These are phyloP conservation scores for Parastagonospora avenae DNA, from an alignment of 2,329 filamentous ascomycete genomes.

Conservation along the genomic window DNA sequence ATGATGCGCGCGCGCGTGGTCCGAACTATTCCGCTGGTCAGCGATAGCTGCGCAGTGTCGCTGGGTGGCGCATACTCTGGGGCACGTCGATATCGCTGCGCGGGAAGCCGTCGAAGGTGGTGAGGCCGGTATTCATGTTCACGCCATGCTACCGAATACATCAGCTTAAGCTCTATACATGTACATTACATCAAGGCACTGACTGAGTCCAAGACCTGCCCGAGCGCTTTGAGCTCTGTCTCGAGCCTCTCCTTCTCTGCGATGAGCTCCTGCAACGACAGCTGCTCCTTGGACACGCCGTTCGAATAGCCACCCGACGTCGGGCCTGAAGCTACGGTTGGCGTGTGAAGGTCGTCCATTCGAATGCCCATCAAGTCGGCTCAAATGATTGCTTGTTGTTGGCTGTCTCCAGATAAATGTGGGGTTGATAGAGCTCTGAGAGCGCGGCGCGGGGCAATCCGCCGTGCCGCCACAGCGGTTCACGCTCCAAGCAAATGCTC, in stretches of 20 bases:
- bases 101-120: constrained; percentile 89
- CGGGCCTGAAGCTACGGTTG: constrained; percentile 79
- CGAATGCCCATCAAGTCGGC: constrained; percentile 54
- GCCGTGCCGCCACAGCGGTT: constrained; percentile 2
- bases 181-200: constrained; percentile 30
- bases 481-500: neutral
- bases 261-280: constrained; percentile 80
- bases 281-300: constrained; percentile 64
- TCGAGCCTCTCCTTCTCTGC: constrained; percentile 84
- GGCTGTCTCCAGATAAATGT: constrained; percentile 8
- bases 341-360: constrained; percentile 72
- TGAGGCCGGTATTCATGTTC: constrained; percentile 85
- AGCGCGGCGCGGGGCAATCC: constrained; percentile 18
- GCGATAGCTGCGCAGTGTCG: constrained; percentile 5
- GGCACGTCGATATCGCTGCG: constrained; percentile 93
- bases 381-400: constrained; percentile 1
- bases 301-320: constrained; percentile 64
- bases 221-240: constrained; percentile 81
- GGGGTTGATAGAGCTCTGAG: constrained; percentile 8
- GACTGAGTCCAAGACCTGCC: constrained; percentile 87
- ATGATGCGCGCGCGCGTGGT: constrained; percentile 93
- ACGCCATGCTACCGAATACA: constrained; percentile 75
- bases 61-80: constrained; percentile 68
- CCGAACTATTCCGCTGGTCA: constrained; percentile 67
- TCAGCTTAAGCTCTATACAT: constrained; percentile 11